Percentiles rank a stretch among this genome's conserved stretches.
These are phyloP conservation scores for Fusarium domesticum DNA, from an alignment of 2,329 filamentous ascomycete species.

Conservation along the genomic window DNA sequence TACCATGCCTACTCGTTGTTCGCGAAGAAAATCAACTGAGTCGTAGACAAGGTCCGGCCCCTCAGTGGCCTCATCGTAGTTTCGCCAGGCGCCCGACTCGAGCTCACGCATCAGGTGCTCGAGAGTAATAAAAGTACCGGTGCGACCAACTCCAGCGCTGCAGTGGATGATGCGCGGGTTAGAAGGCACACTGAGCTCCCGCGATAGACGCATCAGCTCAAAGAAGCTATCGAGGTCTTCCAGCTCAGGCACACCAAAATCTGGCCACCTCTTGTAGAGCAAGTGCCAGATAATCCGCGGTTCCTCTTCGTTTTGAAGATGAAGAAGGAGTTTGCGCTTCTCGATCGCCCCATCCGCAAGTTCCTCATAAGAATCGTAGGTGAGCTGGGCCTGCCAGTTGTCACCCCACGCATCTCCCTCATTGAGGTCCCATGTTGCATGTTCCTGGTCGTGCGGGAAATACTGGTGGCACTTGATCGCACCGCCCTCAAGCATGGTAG, in stretches of 20 bases:
- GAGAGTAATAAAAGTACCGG: conserved; percentile 93
- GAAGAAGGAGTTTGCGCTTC: conserved; percentile 68
- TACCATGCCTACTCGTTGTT: conserved; percentile 94
- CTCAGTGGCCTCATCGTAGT: conserved; percentile 36
- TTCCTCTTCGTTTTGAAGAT: conserved; percentile 44
- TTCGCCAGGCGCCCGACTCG: conserved; percentile 65
- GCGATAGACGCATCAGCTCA: conserved; percentile 65
- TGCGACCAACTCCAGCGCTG: conserved; percentile 90
- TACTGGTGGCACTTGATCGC: conserved; percentile 87
- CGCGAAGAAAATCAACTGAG: conserved; percentile 74
- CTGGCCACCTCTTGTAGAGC: conserved; percentile 84
- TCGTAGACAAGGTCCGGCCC: conserved; percentile 67
- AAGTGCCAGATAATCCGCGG: conserved; percentile 74
- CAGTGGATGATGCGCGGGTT: conserved; percentile 78
- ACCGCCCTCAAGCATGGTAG: conserved; percentile 75
- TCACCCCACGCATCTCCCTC: conserved; percentile 63
- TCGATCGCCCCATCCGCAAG: conserved; percentile 59
- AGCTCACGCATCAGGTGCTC: conserved; percentile 86
- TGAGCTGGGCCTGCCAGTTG: conserved; percentile 65
- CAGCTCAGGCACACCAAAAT: conserved; percentile 76
- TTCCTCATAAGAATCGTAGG: conserved; percentile 61
- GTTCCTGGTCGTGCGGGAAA: conserved; percentile 62
- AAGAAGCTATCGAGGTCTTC: conserved; percentile 67
- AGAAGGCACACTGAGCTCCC: conserved; percentile 51
- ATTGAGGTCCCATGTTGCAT: conserved; percentile 56